Percentiles rank a stretch among this genome's conserved stretches.
Evolutionary conservation across 495 filamentous ascomycete species (phyloP).

Genomic region (Patellaria atrata): DNA sequence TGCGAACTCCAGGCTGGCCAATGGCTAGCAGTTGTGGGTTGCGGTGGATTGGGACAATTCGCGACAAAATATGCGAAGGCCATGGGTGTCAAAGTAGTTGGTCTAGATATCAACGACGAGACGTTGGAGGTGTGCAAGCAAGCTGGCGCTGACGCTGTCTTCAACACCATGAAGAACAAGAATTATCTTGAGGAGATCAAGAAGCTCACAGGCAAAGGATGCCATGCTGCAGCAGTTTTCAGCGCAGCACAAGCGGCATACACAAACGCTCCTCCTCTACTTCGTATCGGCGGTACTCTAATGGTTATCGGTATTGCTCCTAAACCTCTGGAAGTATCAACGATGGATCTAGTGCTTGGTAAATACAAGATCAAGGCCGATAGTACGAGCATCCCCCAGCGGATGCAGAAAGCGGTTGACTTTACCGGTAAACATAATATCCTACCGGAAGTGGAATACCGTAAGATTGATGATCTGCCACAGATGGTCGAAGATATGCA

Average conservation of each 20-base stretch:
- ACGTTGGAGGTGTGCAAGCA: conserved; percentile 22
- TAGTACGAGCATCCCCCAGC: conserved; percentile 26
- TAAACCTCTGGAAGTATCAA: conserved; percentile 21
- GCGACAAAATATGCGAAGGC: conserved; percentile 24
- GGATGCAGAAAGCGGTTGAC: conserved; percentile 26
- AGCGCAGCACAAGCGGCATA: conserved; percentile 26
- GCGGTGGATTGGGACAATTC: conserved; percentile 17
- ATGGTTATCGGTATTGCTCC: conserved; percentile 31
- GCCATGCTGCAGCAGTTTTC: conserved; percentile 27
- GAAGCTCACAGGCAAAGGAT: conserved; percentile 24
- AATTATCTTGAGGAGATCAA: conserved; percentile 25
- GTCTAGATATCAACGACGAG: conserved; percentile 21
- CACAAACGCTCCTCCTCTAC: conserved; percentile 13
- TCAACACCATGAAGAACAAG: conserved; percentile 26
- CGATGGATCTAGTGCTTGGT: conserved; percentile 18
- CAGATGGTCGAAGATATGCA: conserved; percentile 23
- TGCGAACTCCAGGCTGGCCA: conserved; percentile 26
- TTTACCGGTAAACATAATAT: conserved; percentile 30
- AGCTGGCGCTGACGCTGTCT: conserved; percentile 23
- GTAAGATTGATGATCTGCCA: conserved; percentile 25
- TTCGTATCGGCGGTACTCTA: conserved; percentile 24
- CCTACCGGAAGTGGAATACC: conserved; percentile 24
- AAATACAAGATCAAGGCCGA: conserved; percentile 23
- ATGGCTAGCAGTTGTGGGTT: conserved; percentile 23
- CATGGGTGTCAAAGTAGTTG: conserved; percentile 22